Percentiles rank a stretch among this genome's conserved stretches.
These are phyloP conservation scores for Fusarium annulatum DNA, from an alignment of 2,329 filamentous ascomycete genomes.

Conservation along the genomic window DNA sequence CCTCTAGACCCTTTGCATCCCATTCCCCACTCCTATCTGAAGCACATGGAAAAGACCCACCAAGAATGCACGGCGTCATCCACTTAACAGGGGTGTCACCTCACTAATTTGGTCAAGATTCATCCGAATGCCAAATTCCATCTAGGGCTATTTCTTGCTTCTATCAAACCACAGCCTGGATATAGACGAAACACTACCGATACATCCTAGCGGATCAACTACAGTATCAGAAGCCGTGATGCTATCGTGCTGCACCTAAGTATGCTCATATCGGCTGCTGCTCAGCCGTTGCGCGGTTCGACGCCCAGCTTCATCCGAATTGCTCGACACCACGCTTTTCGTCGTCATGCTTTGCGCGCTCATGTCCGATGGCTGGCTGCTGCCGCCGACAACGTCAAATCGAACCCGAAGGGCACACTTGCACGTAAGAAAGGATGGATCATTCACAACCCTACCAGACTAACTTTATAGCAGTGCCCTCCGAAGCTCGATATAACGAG, in stretches of 20 bases:
- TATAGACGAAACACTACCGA: slow-evolving; percentile 5
- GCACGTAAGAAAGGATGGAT: slow-evolving; percentile 52
- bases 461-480: slow-evolving; percentile 53
- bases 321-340: slow-evolving; percentile 60
- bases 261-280: slow-evolving; percentile 48
- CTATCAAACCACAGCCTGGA: slow-evolving; percentile 8
- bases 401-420: slow-evolving; percentile 47
- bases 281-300: slow-evolving; percentile 55
- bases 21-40: slow-evolving; percentile 19
- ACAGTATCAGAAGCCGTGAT: slow-evolving; percentile 37
- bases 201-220: slow-evolving; percentile 21
- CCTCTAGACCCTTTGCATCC: slow-evolving; percentile 7
- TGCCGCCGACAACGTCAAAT: slow-evolving; percentile 43
- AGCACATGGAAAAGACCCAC: slow-evolving; percentile 20
- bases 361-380: slow-evolving; percentile 59
- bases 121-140: slow-evolving; percentile 36
- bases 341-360: slow-evolving; percentile 49
- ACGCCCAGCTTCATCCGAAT: slow-evolving; percentile 62
- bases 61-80: slow-evolving; percentile 33
- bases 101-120: slow-evolving; percentile 29
- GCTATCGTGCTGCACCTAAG: slow-evolving; percentile 41
- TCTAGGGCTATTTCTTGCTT: slow-evolving; percentile 1
- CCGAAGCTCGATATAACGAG: slow-evolving; percentile 82
- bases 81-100: slow-evolving; percentile 24
- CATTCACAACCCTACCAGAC: background rate